phyloP scores from a whole-genome alignment of 2,329 filamentous ascomycete genomes.

The Juglanconis oblonga region DNA sequence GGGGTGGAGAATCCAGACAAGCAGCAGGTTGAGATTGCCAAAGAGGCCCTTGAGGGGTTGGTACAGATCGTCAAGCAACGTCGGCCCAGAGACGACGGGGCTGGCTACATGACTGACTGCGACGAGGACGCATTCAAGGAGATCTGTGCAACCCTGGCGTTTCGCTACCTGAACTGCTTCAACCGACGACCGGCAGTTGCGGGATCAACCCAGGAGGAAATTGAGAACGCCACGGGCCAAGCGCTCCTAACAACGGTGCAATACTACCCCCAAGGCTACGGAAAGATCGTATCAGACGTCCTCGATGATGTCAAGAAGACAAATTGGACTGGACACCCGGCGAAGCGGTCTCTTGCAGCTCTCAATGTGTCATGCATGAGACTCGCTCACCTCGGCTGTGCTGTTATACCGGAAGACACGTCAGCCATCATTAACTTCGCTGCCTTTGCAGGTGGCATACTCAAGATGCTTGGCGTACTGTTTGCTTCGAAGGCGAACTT shows the following conservation, averaged over 20 bases:
- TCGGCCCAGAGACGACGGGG: slow-evolving; percentile 23
- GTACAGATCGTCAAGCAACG: slow-evolving; percentile 43
- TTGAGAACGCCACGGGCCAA: slow-evolving; percentile 23
- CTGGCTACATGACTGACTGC: background rate
- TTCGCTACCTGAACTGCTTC: slow-evolving; percentile 20
- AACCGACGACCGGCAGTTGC: slow-evolving; percentile 3
- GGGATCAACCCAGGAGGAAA: background rate
- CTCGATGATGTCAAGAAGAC: slow-evolving; percentile 23
- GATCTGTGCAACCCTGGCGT: slow-evolving; percentile 25
- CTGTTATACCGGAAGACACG: slow-evolving; percentile 29
- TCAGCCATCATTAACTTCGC: slow-evolving; percentile 37
- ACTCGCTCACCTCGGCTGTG: slow-evolving; percentile 49
- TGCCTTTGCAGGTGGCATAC: slow-evolving; percentile 34
- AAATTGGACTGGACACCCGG: slow-evolving; percentile 4
- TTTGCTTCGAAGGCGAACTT: slow-evolving; percentile 3
- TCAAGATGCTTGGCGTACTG: slow-evolving; percentile 13
- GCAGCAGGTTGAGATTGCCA: slow-evolving; percentile 39
- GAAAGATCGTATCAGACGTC: slow-evolving; percentile 22
- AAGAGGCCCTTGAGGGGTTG: slow-evolving; percentile 44
- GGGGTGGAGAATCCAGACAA: slow-evolving; percentile 26
- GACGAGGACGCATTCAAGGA: slow-evolving; percentile 15
- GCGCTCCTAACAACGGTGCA: slow-evolving; percentile 26
- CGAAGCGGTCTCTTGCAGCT: slow-evolving; percentile 26
- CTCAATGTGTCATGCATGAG: slow-evolving; percentile 31
- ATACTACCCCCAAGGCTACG: slow-evolving; percentile 13